Evolutionary conservation across 495 filamentous ascomycete species (phyloP).

Genomic region (Tuber brumale): DNA sequence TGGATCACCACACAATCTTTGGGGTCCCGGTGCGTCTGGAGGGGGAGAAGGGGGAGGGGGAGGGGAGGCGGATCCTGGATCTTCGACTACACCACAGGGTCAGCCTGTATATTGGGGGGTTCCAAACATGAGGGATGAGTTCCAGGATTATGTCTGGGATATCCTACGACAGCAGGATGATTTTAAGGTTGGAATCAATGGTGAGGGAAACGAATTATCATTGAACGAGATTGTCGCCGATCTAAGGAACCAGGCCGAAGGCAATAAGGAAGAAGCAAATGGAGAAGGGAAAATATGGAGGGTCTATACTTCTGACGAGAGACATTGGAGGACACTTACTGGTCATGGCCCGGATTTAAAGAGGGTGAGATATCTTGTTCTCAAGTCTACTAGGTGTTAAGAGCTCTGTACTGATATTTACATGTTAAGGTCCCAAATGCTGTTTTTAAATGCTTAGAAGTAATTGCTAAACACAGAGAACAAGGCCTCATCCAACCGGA

Average conservation of each 20-base stretch:
- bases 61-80: background rate
- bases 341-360: conserved; percentile 71
- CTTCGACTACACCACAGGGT: background rate
- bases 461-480: conserved; percentile 65
- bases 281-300: conserved; percentile 31
- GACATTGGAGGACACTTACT: conserved; percentile 71
- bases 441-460: conserved; percentile 63
- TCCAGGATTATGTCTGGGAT: conserved; percentile 42
- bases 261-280: conserved; percentile 25
- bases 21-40: background rate
- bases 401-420: conserved; percentile 6
- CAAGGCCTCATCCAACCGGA: conserved; percentile 74
- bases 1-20: background rate
- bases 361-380: conserved; percentile 48
- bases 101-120: conserved; percentile 30
- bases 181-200: conserved; percentile 37
- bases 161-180: conserved; percentile 32
- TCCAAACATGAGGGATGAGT: conserved; percentile 39
- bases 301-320: conserved; percentile 55
- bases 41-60: conserved; percentile 1
- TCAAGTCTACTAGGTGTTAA: background rate
- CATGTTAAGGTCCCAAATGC: conserved; percentile 37
- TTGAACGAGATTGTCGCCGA: conserved; percentile 41
- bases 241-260: conserved; percentile 24
- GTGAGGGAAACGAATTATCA: conserved; percentile 32